These are phyloP conservation scores for Peronospora tabacina DNA, from an alignment of 352 stramenopile genomes.

Conservation along the genomic window DNA sequence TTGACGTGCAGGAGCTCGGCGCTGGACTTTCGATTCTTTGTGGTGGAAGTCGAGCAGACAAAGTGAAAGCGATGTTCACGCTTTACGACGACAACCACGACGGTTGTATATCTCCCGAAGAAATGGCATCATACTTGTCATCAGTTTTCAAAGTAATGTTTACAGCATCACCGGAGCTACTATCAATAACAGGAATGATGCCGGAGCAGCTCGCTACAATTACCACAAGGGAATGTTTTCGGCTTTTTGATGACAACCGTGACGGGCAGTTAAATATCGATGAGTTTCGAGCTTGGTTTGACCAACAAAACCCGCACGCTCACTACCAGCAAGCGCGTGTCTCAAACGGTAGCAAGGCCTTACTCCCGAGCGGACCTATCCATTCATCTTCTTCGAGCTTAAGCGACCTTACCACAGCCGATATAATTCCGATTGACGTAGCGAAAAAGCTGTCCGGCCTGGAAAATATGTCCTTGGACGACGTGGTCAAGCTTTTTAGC, in stretches of 20 bases:
- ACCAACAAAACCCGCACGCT: conserved; percentile 40
- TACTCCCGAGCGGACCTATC: conserved; percentile 1
- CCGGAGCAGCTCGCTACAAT: conserved; percentile 59
- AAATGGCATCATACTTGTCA: conserved; percentile 82
- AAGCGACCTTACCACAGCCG: conserved; percentile 10
- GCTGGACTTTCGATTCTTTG: conserved; percentile 85
- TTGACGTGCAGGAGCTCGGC: conserved; percentile 83
- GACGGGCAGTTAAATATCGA: conserved; percentile 72
- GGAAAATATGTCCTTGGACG: conserved; percentile 50
- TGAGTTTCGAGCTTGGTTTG: conserved; percentile 72
- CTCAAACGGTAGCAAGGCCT: conserved; percentile 13
- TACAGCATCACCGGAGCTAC: conserved; percentile 64
- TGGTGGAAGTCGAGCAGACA: conserved; percentile 61
- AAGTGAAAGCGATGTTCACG: conserved; percentile 70
- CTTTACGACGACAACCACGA: conserved; percentile 82
- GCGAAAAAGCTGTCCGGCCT: conserved; percentile 66
- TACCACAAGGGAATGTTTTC: conserved; percentile 76
- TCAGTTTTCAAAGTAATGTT: conserved; percentile 84
- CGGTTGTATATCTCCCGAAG: conserved; percentile 65
- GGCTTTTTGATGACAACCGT: conserved; percentile 62
- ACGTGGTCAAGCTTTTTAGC: conserved; percentile 52
- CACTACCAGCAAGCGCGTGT: conserved; percentile 6
- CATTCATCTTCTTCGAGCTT: conserved; percentile 17
- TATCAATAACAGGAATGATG: conserved; percentile 42
- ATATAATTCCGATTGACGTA: conserved; percentile 51